These are phyloP conservation scores for Ettlia oleoabundans DNA, from an alignment of 139 green algal genomes.

Conservation along the genomic window DNA sequence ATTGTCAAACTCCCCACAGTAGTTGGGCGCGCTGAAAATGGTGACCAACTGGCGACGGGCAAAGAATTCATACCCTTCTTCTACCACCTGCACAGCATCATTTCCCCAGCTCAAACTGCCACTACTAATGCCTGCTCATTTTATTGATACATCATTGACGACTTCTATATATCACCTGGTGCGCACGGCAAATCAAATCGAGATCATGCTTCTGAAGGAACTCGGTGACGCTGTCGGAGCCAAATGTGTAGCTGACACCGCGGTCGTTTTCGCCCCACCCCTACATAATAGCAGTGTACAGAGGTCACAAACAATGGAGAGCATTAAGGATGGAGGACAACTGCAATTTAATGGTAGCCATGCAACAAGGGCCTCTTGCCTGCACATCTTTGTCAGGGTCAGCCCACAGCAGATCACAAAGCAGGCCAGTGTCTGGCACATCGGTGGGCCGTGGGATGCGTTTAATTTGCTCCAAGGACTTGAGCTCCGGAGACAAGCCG, in stretches of 20 bases:
- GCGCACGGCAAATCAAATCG: slow-evolving; percentile 95
- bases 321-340: too few species aligned
- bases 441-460: slow-evolving; percentile 95
- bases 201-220: slow-evolving; percentile 98
- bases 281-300: slow-evolving; percentile 29
- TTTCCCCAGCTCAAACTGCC: too few species aligned
- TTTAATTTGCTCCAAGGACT: slow-evolving; percentile 98
- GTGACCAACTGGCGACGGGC: slow-evolving; percentile 98
- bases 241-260: slow-evolving; percentile 99
- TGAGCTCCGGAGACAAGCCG: slow-evolving; percentile 97
- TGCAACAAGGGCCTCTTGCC: too few species aligned
- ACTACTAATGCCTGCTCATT: too few species aligned
- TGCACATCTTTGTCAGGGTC: slow-evolving; percentile 99
- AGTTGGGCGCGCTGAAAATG: slow-evolving; percentile 99
- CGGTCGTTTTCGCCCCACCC: slow-evolving; percentile 99
- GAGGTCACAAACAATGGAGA: too few species aligned
- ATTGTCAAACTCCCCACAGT: slow-evolving; percentile 99
- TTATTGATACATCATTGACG: too few species aligned
- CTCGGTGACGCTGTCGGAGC: slow-evolving; percentile 92
- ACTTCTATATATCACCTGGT: slow-evolving; percentile 76
- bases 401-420: slow-evolving; percentile 99
- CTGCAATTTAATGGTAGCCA: background rate
- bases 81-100: slow-evolving; percentile 1
- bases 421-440: slow-evolving; percentile 95
- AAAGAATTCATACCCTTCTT: slow-evolving; percentile 99